These are phyloP conservation scores for Hypoxylon subgilvum DNA, from an alignment of 495 filamentous ascomycete species.

Conservation along the genomic window DNA sequence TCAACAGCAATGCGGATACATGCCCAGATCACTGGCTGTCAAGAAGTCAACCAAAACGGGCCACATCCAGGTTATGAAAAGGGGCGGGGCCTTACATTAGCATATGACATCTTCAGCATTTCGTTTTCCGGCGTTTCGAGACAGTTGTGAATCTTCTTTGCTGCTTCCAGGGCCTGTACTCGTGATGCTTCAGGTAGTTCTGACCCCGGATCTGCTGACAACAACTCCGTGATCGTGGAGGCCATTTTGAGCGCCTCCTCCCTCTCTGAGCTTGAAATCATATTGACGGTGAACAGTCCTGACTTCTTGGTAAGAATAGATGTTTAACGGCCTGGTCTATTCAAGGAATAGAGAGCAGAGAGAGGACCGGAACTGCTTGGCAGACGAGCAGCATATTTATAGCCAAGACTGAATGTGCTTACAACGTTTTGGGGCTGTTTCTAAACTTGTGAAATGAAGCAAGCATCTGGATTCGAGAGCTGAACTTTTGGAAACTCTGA, in stretches of 20 bases:
- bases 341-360: too few relatives aligned
- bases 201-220: slow-evolving; percentile 7
- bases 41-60: background rate
- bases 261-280: slow-evolving; percentile 1
- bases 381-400: too few relatives aligned
- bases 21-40: slow-evolving; percentile 6
- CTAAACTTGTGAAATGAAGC: too few relatives aligned
- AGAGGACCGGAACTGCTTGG: too few relatives aligned
- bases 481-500: too few relatives aligned
- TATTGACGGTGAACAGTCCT: too few relatives aligned
- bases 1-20: slow-evolving; percentile 13
- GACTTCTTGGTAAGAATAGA: too few relatives aligned
- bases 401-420: too few relatives aligned
- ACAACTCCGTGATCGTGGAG: background rate
- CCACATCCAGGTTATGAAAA: background rate
- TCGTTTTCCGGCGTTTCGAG: slow-evolving; percentile 19
- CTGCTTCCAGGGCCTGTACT: slow-evolving; percentile 4
- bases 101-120: slow-evolving; percentile 17
- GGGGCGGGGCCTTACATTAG: slow-evolving; percentile 1
- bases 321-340: too few relatives aligned
- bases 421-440: too few relatives aligned
- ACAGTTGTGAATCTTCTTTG: background rate
- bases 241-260: slow-evolving; percentile 8
- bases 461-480: too few relatives aligned
- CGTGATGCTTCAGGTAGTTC: slow-evolving; percentile 6